phyloP scores from a whole-genome alignment of 371 early-diverging fungal genomes.

The Lichtheimia ornata region DNA sequence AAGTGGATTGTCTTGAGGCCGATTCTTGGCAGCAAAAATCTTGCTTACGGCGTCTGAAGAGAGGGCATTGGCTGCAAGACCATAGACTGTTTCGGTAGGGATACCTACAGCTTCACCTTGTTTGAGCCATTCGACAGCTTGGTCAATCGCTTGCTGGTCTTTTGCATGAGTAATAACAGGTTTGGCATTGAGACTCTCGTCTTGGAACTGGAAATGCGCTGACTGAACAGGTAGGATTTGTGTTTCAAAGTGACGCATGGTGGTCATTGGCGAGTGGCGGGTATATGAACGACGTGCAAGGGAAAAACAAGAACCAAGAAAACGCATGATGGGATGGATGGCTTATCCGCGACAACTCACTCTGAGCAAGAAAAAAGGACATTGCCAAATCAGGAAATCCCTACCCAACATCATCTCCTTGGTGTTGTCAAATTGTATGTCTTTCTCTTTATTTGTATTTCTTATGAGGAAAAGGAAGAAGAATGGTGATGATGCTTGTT shows the following conservation, averaged over 20 bases:
- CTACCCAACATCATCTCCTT: no score
- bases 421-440: no score
- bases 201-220: slow-evolving; percentile 14
- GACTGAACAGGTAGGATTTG: slow-evolving; percentile 17
- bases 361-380: no score
- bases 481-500: no score
- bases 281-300: slow-evolving; percentile 9
- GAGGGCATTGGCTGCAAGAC: slow-evolving; percentile 94
- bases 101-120: slow-evolving; percentile 82
- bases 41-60: slow-evolving; percentile 69
- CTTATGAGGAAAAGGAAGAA: not conserved
- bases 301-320: not conserved
- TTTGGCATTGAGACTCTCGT: slow-evolving; percentile 15
- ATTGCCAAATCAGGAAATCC: no score
- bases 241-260: not conserved
- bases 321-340: no score
- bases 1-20: slow-evolving; percentile 98
- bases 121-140: slow-evolving; percentile 48
- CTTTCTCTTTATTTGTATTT: not conserved
- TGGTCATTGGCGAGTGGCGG: not conserved
- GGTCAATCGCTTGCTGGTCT: slow-evolving; percentile 37
- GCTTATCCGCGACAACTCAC: no score
- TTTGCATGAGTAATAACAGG: slow-evolving; percentile 21
- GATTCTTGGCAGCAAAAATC: slow-evolving; percentile 92
- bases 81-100: slow-evolving; percentile 99